These are phyloP conservation scores for Gamsiella multidivaricata DNA, from an alignment of 192 early-diverging fungal species.

Conservation along the genomic window DNA sequence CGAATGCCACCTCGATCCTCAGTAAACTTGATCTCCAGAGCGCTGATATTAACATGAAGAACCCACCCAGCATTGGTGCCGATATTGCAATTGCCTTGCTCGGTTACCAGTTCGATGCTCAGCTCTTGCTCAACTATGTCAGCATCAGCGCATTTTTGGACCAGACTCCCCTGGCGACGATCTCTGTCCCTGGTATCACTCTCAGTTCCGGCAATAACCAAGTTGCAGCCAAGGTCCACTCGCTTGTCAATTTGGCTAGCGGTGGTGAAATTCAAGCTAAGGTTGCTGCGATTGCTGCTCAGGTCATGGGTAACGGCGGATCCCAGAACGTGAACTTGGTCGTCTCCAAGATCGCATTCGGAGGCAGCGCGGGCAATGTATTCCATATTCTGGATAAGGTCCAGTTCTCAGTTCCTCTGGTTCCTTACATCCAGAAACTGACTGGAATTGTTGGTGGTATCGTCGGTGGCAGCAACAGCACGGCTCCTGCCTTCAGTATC, in stretches of 20 bases:
- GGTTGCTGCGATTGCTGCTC: constrained; percentile 46
- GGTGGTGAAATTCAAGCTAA: constrained; percentile 33
- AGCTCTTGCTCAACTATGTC: constrained; percentile 51
- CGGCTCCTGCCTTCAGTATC: constrained; percentile 25
- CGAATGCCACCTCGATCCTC: constrained; percentile 22
- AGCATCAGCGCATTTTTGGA: constrained; percentile 51
- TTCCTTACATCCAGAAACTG: constrained; percentile 38
- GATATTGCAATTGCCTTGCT: constrained; percentile 38
- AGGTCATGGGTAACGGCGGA: constrained; percentile 40
- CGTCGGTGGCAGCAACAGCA: constrained; percentile 7
- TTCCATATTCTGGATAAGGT: constrained; percentile 48
- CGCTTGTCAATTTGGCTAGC: constrained; percentile 37
- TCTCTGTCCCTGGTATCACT: constrained; percentile 37
- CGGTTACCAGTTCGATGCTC: constrained; percentile 40
- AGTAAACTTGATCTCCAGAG: constrained; percentile 29
- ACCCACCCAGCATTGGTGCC: constrained; percentile 48
- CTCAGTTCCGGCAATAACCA: constrained; percentile 44
- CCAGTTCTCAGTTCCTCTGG: constrained; percentile 35
- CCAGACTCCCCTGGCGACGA: constrained; percentile 31
- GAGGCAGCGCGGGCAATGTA: constrained; percentile 15
- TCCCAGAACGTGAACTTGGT: constrained; percentile 43
- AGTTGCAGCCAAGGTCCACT: constrained; percentile 19
- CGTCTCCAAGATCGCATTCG: constrained; percentile 50
- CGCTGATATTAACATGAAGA: constrained; percentile 45
- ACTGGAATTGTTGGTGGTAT: constrained; percentile 19